phyloP scores from a whole-genome alignment of 2,329 filamentous ascomycete species.

The Nothophaeocryptopus gaeumannii region DNA sequence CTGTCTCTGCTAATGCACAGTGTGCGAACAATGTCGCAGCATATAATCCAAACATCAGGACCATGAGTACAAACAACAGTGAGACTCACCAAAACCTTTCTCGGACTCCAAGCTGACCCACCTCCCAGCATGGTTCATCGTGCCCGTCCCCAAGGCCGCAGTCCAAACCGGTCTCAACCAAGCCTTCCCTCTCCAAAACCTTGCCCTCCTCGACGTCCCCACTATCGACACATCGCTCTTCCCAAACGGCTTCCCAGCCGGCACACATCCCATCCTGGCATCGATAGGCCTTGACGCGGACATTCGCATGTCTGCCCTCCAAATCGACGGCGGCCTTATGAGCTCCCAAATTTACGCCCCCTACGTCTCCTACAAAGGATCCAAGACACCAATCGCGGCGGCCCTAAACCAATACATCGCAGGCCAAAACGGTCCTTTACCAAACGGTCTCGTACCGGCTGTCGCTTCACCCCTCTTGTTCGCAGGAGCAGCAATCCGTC shows the following conservation, averaged over 20 bases:
- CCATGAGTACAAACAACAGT: constrained; percentile 21
- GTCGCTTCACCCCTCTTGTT: constrained; percentile 21
- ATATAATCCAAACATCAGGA: constrained; percentile 21
- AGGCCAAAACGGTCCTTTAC: constrained; percentile 19
- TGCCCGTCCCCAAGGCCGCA: constrained; percentile 21
- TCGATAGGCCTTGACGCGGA: constrained; percentile 16
- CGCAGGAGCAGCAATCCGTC: constrained; percentile 19
- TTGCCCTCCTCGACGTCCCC: constrained; percentile 20
- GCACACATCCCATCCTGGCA: constrained; percentile 24
- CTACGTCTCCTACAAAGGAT: constrained; percentile 18
- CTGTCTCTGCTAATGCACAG: constrained; percentile 10
- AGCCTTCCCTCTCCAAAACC: constrained; percentile 8
- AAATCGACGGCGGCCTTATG: constrained; percentile 23
- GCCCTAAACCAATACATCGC: constrained; percentile 18
- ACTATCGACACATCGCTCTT: constrained; percentile 18
- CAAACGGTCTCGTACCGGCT: constrained; percentile 25
- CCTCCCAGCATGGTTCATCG: constrained; percentile 21
- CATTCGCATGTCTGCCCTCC: constrained; percentile 24
- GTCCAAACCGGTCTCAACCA: constrained; percentile 21
- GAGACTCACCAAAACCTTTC: not conserved
- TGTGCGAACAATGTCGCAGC: constrained; percentile 24
- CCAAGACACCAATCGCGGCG: constrained; percentile 14
- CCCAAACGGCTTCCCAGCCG: constrained; percentile 21
- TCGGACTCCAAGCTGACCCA: not conserved
- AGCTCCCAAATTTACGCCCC: constrained; percentile 13